Conservation (phyloP, 441 rosid species). For the Pelargonium australe region DNA sequence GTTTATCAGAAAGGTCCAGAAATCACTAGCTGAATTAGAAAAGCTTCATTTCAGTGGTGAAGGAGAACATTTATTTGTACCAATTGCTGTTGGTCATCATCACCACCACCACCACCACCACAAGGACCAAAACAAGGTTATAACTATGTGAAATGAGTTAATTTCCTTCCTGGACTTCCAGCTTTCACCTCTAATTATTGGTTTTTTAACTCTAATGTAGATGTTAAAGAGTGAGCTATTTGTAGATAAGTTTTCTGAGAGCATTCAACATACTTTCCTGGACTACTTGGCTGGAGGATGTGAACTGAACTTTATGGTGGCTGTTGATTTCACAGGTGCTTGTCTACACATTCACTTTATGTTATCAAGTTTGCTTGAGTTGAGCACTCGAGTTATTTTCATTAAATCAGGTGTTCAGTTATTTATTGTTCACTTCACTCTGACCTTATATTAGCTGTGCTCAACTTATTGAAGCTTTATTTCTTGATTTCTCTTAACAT, state of each 20-base stretch:
- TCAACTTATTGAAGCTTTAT: conserved; percentile 1
- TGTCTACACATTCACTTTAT: conserved; percentile 10
- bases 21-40: conserved; percentile 71
- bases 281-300: conserved; percentile 80
- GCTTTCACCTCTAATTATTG: conserved; percentile 6
- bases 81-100: conserved; percentile 47
- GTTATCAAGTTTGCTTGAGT: not conserved
- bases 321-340: conserved; percentile 90
- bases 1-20: conserved; percentile 56
- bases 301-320: conserved; percentile 90
- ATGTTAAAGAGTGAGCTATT: conserved; percentile 59
- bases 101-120: conserved; percentile 38
- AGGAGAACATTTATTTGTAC: conserved; percentile 50
- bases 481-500: not conserved
- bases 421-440: not conserved
- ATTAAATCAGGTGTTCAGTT: too few relatives aligned
- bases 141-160: conserved; percentile 16
- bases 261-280: conserved; percentile 59
- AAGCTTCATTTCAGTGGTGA: conserved; percentile 41
- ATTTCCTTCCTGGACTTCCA: conserved; percentile 12
- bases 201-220: conserved; percentile 30
- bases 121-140: conserved; percentile 35
- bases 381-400: not conserved
- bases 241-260: conserved; percentile 66
- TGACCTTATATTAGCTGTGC: conserved; percentile 11